Evolutionary conservation across 768 basidiomycete species (phyloP).

Genomic region (Boletus rex-veris): DNA sequence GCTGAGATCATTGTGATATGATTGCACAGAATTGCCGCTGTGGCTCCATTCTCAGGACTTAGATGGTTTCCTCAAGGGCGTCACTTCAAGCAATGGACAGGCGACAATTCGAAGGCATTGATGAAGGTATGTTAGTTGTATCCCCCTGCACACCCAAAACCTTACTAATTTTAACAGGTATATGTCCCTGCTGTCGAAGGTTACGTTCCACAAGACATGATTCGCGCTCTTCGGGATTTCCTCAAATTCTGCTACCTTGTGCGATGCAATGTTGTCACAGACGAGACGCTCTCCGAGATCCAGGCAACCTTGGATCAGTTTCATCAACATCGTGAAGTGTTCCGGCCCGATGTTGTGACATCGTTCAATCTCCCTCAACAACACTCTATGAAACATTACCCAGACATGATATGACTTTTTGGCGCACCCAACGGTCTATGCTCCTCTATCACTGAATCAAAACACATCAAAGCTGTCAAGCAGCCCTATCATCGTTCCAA

Average conservation of each 20-base stretch:
- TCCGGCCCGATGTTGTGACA: neutral
- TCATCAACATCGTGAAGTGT: neutral
- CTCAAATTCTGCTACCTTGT: neutral
- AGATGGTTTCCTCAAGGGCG: no score
- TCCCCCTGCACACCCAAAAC: no score
- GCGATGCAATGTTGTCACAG: neutral
- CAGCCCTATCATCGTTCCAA: no score
- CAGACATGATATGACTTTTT: neutral
- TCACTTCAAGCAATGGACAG: no score
- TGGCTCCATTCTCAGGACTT: no score
- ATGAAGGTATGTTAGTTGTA: no score
- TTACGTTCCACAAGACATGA: conserved; percentile 1
- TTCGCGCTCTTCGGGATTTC: neutral
- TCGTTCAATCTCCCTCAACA: neutral
- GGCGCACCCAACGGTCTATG: neutral
- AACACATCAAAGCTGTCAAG: conserved; percentile 4
- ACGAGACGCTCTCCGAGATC: neutral
- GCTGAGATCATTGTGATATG: no score
- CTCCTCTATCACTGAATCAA: neutral
- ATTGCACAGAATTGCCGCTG: no score
- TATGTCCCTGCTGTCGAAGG: neutral
- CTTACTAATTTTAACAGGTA: no score
- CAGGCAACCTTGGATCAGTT: neutral
- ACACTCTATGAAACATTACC: neutral
- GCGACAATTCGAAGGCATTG: no score